These are phyloP conservation scores for Chlamydomonas asymmetrica DNA, from an alignment of 139 green algal species.

Conservation along the genomic window DNA sequence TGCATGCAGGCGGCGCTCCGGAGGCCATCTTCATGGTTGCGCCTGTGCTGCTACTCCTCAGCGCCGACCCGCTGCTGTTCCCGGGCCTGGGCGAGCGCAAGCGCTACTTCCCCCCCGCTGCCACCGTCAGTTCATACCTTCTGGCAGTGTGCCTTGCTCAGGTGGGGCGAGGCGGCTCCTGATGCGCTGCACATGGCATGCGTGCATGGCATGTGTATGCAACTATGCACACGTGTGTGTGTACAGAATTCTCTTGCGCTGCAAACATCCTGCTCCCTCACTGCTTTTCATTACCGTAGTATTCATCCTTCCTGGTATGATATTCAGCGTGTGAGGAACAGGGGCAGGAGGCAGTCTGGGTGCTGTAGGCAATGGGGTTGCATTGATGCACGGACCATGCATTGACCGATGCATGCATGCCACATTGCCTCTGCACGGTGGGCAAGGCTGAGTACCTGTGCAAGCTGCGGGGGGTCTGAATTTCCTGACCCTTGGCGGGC, in stretches of 20 bases:
- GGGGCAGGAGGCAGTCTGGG: no score
- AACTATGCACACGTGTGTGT: background rate
- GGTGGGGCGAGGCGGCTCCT: background rate
- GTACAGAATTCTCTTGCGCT: no score
- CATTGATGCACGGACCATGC: no score
- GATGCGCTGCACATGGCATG: background rate
- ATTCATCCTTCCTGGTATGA: no score
- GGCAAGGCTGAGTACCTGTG: no score
- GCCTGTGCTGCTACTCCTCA: constrained; percentile 84
- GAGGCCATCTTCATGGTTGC: constrained; percentile 73
- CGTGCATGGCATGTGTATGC: background rate
- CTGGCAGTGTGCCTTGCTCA: background rate
- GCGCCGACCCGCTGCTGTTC: constrained; percentile 73
- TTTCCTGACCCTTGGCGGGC: no score
- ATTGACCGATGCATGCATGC: no score
- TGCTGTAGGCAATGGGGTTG: no score
- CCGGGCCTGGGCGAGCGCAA: constrained; percentile 55
- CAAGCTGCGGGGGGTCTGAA: no score
- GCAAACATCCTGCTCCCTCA: background rate
- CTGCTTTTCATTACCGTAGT: background rate
- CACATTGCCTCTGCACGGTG: no score
- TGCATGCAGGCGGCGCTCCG: constrained; percentile 37
- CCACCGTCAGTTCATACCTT: constrained; percentile 47
- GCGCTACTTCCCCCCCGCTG: constrained; percentile 72
- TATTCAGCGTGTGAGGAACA: no score